Conservation (phyloP, 345 rosid species). For the Corymbia maculata region DNA sequence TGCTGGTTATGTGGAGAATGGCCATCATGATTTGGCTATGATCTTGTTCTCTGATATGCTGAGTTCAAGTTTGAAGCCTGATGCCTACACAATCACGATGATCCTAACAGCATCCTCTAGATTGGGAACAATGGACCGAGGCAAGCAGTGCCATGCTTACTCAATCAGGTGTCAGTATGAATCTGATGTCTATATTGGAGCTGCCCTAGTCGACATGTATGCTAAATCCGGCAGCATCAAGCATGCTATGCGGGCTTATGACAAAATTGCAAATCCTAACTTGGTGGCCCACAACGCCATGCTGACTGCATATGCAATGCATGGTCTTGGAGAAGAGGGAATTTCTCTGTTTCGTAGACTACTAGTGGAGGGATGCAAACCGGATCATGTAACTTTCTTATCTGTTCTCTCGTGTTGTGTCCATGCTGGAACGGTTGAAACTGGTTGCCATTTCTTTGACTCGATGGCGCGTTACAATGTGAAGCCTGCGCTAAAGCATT, state of each 20-base stretch:
- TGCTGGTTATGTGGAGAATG: conserved; percentile 40
- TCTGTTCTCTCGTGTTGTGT: conserved; percentile 45
- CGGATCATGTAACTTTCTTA: conserved; percentile 50
- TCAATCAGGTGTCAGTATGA: conserved; percentile 23
- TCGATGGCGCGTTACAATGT: conserved; percentile 28
- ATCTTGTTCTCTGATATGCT: conserved; percentile 25
- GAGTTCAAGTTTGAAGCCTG: conserved; percentile 17
- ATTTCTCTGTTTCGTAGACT: conserved; percentile 30
- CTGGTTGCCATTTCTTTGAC: conserved; percentile 22
- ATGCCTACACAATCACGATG: conserved; percentile 35
- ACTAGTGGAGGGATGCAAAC: conserved; percentile 21
- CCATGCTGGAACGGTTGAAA: conserved; percentile 31
- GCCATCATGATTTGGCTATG: conserved; percentile 24
- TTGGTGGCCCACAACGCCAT: conserved; percentile 42
- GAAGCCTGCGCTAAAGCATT: conserved; percentile 32
- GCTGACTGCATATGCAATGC: conserved; percentile 44
- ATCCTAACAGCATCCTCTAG: conserved; percentile 44
- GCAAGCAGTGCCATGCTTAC: conserved; percentile 40
- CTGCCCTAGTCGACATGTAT: conserved; percentile 48
- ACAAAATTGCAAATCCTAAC: conserved; percentile 21
- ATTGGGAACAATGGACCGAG: conserved; percentile 28
- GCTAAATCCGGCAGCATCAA: conserved; percentile 43
- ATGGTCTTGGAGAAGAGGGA: conserved; percentile 45
- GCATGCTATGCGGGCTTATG: conserved; percentile 17
- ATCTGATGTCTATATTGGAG: conserved; percentile 29